Base-by-base conservation (phyloP, 768 basidiomycete species). In the Termitomyces sp. region DNA sequence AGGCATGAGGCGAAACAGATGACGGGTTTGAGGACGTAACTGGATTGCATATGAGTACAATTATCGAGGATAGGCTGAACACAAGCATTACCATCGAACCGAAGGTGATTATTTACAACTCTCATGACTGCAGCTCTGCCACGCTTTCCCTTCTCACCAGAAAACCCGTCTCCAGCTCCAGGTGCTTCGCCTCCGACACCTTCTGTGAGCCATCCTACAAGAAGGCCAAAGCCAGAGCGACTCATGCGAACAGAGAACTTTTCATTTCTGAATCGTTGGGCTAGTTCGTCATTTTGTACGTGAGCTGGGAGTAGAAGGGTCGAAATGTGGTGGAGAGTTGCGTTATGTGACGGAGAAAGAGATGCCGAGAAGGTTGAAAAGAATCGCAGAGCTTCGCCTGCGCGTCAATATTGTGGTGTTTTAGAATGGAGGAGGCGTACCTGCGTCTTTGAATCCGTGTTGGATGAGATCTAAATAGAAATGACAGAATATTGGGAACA, bases 401-500 rank as follows among this genome's bases (percentile, higher is more conserved):
- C 61, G 60, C 59, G 55, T 57, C 62, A 56, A 48, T 52, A 50
- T 55, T 19, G 64, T n/a, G 53, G 11, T 54, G 40, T 45, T 41
- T 49, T 23, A 30, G 46, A 14, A 40, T 40, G 44, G 17, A 53
- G 42, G 44, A 45, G 25, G 72, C 86, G 60, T 67, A 89, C 95
- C 95, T 61, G 94, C 89, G 67, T 92, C 89, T 66, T 89, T 87
- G 70, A 91, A 93, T 10, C 92, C 94, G 50, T 87, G 85, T 63
- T 94, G 88, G 46, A 98, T 85, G 48, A 99, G 80, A 69, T 98
- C 96, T 30, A 99, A 78, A 70, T 96, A 98, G 68, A 98, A 98
- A 71, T 99, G 94, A 49, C 91, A 93, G 68, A 98, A 98, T 59
- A 99, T 90, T 3, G 97, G 97, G 67, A 94, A 97, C 16, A 97